Percentiles rank a stretch among this genome's conserved stretches.
Evolutionary conservation across 2,329 filamentous ascomycete species (phyloP).

Genomic region (Blastomyces parvus): DNA sequence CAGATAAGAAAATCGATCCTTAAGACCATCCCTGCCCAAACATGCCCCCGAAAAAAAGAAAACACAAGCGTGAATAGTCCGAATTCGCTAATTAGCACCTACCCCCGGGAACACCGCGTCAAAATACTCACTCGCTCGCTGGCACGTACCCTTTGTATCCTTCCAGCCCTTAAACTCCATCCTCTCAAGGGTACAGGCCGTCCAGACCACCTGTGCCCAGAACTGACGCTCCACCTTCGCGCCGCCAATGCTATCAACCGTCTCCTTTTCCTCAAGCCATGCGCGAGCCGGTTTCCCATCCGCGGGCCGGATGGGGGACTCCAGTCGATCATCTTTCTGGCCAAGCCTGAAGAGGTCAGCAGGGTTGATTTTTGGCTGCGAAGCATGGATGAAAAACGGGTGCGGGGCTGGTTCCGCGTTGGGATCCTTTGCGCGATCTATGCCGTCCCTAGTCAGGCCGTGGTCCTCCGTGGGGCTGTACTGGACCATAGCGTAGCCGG

Average conservation of each 20-base stretch:
- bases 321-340: conserved; percentile 24
- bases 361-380: conserved; percentile 34
- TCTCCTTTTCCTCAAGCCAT: conserved; percentile 20
- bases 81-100: neutral
- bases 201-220: conserved; percentile 33
- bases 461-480: conserved; percentile 30
- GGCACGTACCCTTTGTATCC: conserved; percentile 26
- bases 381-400: conserved; percentile 34
- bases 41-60: neutral
- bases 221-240: conserved; percentile 28
- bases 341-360: conserved; percentile 27
- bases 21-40: neutral
- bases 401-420: conserved; percentile 16
- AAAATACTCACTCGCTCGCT: conserved; percentile 28
- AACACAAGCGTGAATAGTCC: neutral
- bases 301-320: conserved; percentile 27
- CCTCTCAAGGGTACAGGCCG: conserved; percentile 30
- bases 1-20: neutral
- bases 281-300: conserved; percentile 22
- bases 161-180: conserved; percentile 26
- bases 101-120: conserved; percentile 24
- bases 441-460: conserved; percentile 16
- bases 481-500: conserved; percentile 33
- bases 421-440: conserved; percentile 21
- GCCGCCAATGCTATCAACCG: neutral